Conservation (phyloP, 345 rosid genomes). For the Acer negundo region DNA sequence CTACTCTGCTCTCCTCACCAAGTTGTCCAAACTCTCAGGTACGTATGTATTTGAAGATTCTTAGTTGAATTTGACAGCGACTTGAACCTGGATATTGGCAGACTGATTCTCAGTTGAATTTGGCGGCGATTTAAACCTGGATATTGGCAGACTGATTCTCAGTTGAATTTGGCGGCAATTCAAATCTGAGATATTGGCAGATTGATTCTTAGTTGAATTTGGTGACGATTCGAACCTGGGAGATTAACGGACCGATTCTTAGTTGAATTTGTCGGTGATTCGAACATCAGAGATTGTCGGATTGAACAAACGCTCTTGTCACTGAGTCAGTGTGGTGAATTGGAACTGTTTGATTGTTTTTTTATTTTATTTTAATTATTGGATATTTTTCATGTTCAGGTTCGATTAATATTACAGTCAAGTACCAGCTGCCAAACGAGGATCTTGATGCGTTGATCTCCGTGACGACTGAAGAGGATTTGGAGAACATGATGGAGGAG, state of each 20-base stretch:
- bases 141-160: no score
- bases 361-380: not conserved
- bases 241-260: no score
- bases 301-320: no score
- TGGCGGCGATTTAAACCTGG: no score
- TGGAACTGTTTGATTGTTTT: not conserved
- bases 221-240: no score
- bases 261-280: no score
- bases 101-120: no score
- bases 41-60: not conserved
- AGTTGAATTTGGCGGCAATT: no score
- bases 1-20: conserved; percentile 58
- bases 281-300: no score
- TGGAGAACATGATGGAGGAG: conserved; percentile 98
- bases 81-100: no score
- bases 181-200: no score
- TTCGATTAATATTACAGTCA: conserved; percentile 58
- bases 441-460: conserved; percentile 96
- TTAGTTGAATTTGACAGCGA: not conserved
- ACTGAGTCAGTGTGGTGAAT: not conserved
- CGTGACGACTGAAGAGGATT: conserved; percentile 90
- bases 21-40: conserved; percentile 85
- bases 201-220: no score
- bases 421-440: conserved; percentile 95
- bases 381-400: conserved; percentile 34